phyloP scores from a whole-genome alignment of 345 rosid genomes.

The Hypericum androsaemum region DNA sequence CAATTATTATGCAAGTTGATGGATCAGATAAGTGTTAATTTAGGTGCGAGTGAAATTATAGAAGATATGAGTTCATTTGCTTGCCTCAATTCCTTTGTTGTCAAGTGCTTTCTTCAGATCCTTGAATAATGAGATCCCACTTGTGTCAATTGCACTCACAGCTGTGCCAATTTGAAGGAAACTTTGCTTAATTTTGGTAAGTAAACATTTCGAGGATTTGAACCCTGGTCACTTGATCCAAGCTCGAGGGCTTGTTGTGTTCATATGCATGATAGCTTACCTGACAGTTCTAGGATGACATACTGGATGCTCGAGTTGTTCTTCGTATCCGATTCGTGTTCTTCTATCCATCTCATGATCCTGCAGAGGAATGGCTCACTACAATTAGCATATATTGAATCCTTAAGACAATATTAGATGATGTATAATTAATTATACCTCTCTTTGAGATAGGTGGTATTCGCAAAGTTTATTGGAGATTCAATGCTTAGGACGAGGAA shows the following conservation, averaged over 20 bases:
- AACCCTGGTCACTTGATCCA: neutral
- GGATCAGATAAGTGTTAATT: neutral
- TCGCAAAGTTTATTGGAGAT: slow-evolving; percentile 83
- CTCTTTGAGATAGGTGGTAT: slow-evolving; percentile 73
- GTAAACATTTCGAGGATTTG: neutral
- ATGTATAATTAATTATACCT: slow-evolving; percentile 33
- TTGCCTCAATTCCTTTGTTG: slow-evolving; percentile 49
- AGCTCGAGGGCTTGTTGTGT: neutral
- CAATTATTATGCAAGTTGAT: neutral
- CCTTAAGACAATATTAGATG: neutral
- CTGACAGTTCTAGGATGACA: slow-evolving; percentile 67
- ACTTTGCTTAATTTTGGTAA: neutral
- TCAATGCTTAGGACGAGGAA: slow-evolving; percentile 71
- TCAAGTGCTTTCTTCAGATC: slow-evolving; percentile 58
- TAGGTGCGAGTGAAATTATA: neutral
- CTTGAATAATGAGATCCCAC: slow-evolving; percentile 53
- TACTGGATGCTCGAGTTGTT: slow-evolving; percentile 41
- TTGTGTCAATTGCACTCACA: slow-evolving; percentile 77
- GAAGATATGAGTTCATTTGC: neutral
- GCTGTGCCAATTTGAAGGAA: slow-evolving; percentile 28
- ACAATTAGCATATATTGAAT: neutral
- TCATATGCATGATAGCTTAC: slow-evolving; percentile 20
- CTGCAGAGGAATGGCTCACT: slow-evolving; percentile 16
- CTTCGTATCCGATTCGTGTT: slow-evolving; percentile 43
- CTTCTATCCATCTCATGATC: slow-evolving; percentile 76